A percentile compares a stretch with the other conserved stretches of the same genome.
Conservation (phyloP, 2,329 filamentous ascomycete genomes). For the Tolypocladium tundrense region DNA sequence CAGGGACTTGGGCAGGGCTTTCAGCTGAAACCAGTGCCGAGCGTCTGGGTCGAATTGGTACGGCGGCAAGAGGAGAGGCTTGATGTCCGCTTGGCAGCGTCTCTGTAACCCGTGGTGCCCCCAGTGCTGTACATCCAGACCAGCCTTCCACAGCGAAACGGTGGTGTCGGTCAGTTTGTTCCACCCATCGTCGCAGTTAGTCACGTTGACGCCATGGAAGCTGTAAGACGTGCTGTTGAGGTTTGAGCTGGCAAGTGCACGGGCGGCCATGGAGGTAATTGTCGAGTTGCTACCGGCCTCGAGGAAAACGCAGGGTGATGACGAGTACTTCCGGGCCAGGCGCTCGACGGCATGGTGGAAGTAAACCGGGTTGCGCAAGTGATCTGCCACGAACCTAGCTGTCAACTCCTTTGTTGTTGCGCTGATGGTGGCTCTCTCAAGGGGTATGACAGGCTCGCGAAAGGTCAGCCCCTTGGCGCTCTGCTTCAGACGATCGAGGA, state of each 20-base stretch:
- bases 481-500: slow-evolving; percentile 16
- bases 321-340: slow-evolving; percentile 17
- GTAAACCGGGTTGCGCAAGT: slow-evolving; percentile 33
- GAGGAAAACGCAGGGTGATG: slow-evolving; percentile 19
- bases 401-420: neutral
- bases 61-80: slow-evolving; percentile 22
- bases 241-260: slow-evolving; percentile 10
- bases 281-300: slow-evolving; percentile 31
- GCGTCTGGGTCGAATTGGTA: slow-evolving; percentile 30
- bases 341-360: slow-evolving; percentile 31
- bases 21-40: slow-evolving; percentile 27
- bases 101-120: slow-evolving; percentile 19
- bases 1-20: slow-evolving; percentile 2
- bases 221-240: neutral
- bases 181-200: neutral
- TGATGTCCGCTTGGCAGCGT: slow-evolving; percentile 1
- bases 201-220: slow-evolving; percentile 2
- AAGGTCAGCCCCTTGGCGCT: slow-evolving; percentile 10
- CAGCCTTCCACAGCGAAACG: slow-evolving; percentile 27
- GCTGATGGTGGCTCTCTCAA: slow-evolving; percentile 3
- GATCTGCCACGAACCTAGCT: slow-evolving; percentile 16
- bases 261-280: slow-evolving; percentile 20
- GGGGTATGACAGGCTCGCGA: neutral
- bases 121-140: slow-evolving; percentile 26
- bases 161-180: slow-evolving; percentile 14